Evolutionary conservation across 495 filamentous ascomycete species (phyloP).

Genomic region (Trichoderma erinaceum): DNA sequence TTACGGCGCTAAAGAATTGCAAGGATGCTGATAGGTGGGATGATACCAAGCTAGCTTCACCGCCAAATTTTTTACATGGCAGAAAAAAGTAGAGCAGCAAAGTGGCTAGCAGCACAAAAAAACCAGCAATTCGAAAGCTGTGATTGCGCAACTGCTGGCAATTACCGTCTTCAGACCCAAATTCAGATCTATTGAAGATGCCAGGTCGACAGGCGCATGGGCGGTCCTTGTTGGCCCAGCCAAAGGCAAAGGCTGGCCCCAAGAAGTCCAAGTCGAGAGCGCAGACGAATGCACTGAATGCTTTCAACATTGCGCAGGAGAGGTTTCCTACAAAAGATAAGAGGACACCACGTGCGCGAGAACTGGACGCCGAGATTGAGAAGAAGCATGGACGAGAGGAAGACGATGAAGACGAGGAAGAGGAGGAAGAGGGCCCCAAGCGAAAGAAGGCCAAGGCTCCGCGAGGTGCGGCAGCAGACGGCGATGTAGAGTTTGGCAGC

Average conservation of each 20-base stretch:
- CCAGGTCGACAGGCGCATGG: constrained; percentile 63
- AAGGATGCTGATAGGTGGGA: constrained; percentile 14
- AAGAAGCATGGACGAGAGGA: constrained; percentile 38
- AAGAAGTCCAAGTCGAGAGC: constrained; percentile 39
- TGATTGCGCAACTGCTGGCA: background rate
- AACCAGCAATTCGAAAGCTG: background rate
- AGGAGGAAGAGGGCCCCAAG: constrained; percentile 45
- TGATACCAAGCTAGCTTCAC: background rate
- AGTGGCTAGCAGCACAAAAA: constrained; percentile 1
- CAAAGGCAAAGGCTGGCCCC: constrained; percentile 38
- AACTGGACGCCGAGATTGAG: constrained; percentile 35
- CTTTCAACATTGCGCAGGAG: constrained; percentile 74
- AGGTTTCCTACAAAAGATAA: constrained; percentile 36
- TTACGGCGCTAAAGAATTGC: background rate
- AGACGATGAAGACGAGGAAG: constrained; percentile 50
- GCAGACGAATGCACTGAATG: constrained; percentile 62
- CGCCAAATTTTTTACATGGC: constrained; percentile 17
- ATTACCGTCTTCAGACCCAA: background rate
- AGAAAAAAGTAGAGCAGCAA: constrained; percentile 13
- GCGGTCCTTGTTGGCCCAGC: constrained; percentile 36
- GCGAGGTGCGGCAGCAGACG: constrained; percentile 40
- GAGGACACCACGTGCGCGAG: constrained; percentile 38
- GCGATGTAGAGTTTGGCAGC: constrained; percentile 54
- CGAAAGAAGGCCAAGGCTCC: constrained; percentile 39
- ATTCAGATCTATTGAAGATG: constrained; percentile 40